Evolutionary conservation across 345 rosid species (phyloP).

Genomic region (Punica granatum): DNA sequence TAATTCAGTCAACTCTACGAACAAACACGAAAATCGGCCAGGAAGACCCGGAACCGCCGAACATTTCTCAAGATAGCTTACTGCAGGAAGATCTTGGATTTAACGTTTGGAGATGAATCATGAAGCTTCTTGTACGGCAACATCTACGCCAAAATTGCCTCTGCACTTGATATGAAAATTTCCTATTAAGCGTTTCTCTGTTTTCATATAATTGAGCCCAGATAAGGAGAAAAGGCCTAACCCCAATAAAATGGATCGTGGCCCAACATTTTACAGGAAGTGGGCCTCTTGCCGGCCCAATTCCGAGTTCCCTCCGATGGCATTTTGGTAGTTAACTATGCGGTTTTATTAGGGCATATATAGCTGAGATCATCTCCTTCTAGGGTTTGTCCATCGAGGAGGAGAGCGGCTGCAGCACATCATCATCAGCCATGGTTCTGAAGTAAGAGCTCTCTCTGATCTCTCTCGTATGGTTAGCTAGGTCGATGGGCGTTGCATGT

Average conservation of each 20-base stretch:
- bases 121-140: no score
- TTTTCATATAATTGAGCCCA: neutral
- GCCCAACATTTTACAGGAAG: neutral
- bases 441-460: constrained; percentile 20
- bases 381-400: neutral
- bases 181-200: no score
- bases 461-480: neutral
- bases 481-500: neutral
- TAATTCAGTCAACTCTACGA: no score
- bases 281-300: neutral
- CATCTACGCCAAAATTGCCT: no score
- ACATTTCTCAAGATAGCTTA: no score
- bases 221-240: neutral
- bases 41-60: no score
- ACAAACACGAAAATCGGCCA: no score
- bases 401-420: neutral
- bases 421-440: constrained; percentile 36
- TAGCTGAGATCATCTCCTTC: neutral
- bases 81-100: no score
- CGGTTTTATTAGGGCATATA: neutral
- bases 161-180: no score
- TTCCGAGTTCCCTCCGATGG: neutral
- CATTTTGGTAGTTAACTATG: neutral
- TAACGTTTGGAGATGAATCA: no score
- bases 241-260: neutral